These are phyloP conservation scores for Strobilomyces dryophilus DNA, from an alignment of 768 basidiomycete species.

Conservation along the genomic window DNA sequence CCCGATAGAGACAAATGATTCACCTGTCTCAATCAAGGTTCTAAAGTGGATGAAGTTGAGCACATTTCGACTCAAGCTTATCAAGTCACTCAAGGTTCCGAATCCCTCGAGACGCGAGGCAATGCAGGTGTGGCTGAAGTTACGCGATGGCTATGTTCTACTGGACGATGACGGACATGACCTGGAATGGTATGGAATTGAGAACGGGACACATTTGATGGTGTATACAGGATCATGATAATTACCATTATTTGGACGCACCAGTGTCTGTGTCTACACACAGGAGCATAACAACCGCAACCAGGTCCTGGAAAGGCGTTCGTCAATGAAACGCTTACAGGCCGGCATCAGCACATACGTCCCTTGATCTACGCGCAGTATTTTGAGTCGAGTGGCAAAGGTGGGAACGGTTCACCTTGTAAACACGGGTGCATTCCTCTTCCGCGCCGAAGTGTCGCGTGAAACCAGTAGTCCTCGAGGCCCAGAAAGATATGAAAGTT, in stretches of 20 bases:
- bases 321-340: slow-evolving; percentile 5
- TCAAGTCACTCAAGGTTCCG: slow-evolving; percentile 42
- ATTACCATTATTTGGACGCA: neutral
- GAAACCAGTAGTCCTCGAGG: slow-evolving; percentile 11
- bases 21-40: slow-evolving; percentile 41
- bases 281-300: slow-evolving; percentile 10
- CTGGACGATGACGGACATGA: slow-evolving; percentile 51
- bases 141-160: slow-evolving; percentile 47
- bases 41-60: slow-evolving; percentile 68
- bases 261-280: neutral
- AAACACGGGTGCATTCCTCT: neutral
- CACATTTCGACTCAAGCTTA: slow-evolving; percentile 58
- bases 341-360: slow-evolving; percentile 3
- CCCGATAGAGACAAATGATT: slow-evolving; percentile 14
- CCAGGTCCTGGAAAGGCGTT: slow-evolving; percentile 3
- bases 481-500: slow-evolving; percentile 6
- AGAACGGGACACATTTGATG: slow-evolving; percentile 42
- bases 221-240: slow-evolving; percentile 20
- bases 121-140: slow-evolving; percentile 52
- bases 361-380: slow-evolving; percentile 14
- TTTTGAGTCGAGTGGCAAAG: neutral
- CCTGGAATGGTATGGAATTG: slow-evolving; percentile 71
- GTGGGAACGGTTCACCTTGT: slow-evolving; percentile 5
- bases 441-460: slow-evolving; percentile 4
- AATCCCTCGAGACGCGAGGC: slow-evolving; percentile 26